Base-by-base conservation (phyloP, 192 early-diverging fungal species). In the Spizellomyces sp. region DNA sequence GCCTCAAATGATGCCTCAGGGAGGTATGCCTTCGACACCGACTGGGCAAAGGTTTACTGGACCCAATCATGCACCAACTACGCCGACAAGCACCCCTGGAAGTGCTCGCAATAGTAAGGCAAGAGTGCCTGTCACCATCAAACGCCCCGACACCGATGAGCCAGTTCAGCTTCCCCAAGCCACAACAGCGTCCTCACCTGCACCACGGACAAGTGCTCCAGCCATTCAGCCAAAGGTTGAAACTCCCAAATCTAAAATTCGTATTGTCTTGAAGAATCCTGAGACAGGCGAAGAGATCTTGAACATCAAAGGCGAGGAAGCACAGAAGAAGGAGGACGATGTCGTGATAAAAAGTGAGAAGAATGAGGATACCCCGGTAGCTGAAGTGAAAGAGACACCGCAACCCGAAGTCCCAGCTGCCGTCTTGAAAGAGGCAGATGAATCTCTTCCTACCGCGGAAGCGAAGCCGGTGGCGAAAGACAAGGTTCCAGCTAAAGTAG, bases 131-230 rank as follows among this genome's bases (percentile, higher is more conserved):
- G 19, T 73, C 6, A 55, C 27, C 10, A 71, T 73, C 21, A 70
- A 58, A 9, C 44, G 61, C 46, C 71, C 71, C 5, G 55, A 73
- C 67, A 73, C 71, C 14, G 56, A 52, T 14, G 71, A 73, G 71
- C 14, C 15, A n/a, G 69, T 71, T 44, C 12, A 70, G 21, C 64
- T 71, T 15, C 64, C 69, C 6, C n/a, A 45, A 27, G 48, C 43
- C 6, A 42, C 21, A 22, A 15, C 62, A 7, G 65, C 69, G 6
- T 10, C 66, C 45, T 15, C 66, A 21, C 64, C 69, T 15, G 42
- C 59, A 19, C 59, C 59, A 61, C 17, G 59, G 42, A 41, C 14
- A 36, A 41, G 15, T 42, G 42, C 59, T 15, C 22, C 42, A 36
- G 36, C 59, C 14, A 15, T 15, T 15, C 21, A 15, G 36, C 59